Base-by-base conservation (phyloP, 371 early-diverging fungal genomes). In the Dipsacomyces acuminosporus region DNA sequence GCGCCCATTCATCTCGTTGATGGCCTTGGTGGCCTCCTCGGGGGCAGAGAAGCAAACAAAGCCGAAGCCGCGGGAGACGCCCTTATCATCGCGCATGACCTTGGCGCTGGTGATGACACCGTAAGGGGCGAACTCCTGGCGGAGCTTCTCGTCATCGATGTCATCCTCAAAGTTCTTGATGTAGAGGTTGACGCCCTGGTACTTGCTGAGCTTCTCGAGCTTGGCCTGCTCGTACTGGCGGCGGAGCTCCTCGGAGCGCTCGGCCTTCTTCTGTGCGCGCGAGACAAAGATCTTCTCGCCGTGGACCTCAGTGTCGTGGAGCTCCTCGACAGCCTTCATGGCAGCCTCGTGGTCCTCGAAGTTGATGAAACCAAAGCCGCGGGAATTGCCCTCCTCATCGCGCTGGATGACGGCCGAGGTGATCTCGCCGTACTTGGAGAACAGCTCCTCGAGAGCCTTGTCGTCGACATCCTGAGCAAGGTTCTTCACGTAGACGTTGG, bases 401-500 rank as follows among this genome's bases (percentile, higher is more conserved):
- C 76, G 76, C 58, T 78, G 76, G 54, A 94, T 64, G 48, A 83
- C 76, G 46, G 83, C 86, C 48, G 93, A 98, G 54, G 89, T 91
- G 75, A 92, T 86, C 43, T 78, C 71, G 40, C 99, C 99, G 64
- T 78, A 95, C 67, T 80, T 78, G 42, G 65, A 64, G 75, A 99
- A 98, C 77, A 98, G 64, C 51, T 82, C 83, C 38, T 75, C 65
- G 59, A 99, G 83, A 67, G 88, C 85, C 14, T 89, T 88, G 66
- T 95, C 87, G 49, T 79, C 79, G 53, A 96, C 85, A 43, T 81
- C 78, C 51, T 84, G 78, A 56, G 90, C 92, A 55, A 99, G 72
- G 82, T 98, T 97, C 85, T 97, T 99, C 71, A 99, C 87, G 79
- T 95, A 99, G 51, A 99, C 83, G 81, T 99, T 99, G 74, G 96